Conservation (phyloP, 139 green algal species). For the Chlorella vulgaris region DNA sequence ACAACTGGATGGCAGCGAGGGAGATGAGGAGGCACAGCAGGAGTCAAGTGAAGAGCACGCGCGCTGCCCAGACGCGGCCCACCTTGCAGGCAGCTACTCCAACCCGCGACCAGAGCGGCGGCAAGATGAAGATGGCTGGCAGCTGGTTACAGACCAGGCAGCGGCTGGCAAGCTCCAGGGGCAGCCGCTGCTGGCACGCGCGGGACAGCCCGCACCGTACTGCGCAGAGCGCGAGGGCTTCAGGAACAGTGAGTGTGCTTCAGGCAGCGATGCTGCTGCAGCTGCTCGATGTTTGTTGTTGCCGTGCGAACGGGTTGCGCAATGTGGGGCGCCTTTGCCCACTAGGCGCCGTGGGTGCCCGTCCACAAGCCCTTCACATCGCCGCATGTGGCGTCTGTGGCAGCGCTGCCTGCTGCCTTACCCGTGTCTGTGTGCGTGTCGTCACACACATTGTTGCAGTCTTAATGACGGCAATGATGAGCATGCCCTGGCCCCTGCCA, state of each 20-base stretch:
- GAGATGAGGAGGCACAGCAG: no score
- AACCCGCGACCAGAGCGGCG: neutral
- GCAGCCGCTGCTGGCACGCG: slow-evolving; percentile 10
- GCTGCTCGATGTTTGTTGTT: no score
- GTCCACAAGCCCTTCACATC: no score
- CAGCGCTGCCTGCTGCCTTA: neutral
- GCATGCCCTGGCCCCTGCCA: slow-evolving; percentile 66
- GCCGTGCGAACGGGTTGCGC: no score
- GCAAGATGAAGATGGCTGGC: slow-evolving; percentile 16
- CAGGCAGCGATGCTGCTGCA: neutral
- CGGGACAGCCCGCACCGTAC: neutral
- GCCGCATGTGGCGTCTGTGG: no score
- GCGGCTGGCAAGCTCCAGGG: slow-evolving; percentile 27
- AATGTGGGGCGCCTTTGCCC: no score
- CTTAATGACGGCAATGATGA: slow-evolving; percentile 66
- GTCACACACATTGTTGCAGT: slow-evolving; percentile 11
- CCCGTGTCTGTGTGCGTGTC: neutral
- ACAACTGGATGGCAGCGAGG: no score
- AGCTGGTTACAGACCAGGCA: slow-evolving; percentile 35
- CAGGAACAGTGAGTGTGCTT: slow-evolving; percentile 24
- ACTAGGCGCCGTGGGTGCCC: no score
- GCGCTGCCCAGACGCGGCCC: no score
- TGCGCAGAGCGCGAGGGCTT: slow-evolving; percentile 36
- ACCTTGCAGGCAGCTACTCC: neutral
- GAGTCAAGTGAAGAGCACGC: no score